A percentile compares a stretch with the other conserved stretches of the same genome.
Conservation (phyloP, 768 basidiomycete species). For the Guyanaporus albipodus region DNA sequence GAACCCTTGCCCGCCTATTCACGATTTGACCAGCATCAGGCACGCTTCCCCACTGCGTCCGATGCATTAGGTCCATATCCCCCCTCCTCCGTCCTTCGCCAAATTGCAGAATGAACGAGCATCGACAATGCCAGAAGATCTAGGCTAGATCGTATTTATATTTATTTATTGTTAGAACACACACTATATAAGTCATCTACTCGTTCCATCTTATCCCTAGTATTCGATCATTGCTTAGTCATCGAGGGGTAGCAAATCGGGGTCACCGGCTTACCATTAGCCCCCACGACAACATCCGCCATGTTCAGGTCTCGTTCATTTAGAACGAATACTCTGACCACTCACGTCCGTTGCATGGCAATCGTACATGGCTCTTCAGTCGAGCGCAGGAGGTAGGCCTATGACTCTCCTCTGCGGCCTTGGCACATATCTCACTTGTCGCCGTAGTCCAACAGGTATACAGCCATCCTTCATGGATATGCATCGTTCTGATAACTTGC, state of each 20-base stretch:
- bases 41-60: conserved; percentile 15
- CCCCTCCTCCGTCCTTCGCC: conserved; percentile 10
- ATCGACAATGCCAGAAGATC: no score
- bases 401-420: neutral
- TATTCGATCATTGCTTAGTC: conserved; percentile 15
- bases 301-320: conserved; percentile 33
- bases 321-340: conserved; percentile 17
- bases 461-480: neutral
- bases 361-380: conserved; percentile 39
- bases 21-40: conserved; percentile 23
- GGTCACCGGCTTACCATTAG: neutral
- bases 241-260: neutral
- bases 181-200: neutral
- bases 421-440: conserved; percentile 10
- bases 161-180: conserved; percentile 1
- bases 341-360: conserved; percentile 40
- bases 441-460: conserved; percentile 60
- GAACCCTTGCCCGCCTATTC: conserved; percentile 26
- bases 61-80: conserved; percentile 29
- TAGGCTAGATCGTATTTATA: conserved; percentile 8
- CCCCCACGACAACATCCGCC: neutral
- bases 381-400: conserved; percentile 42
- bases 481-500: conserved; percentile 17
- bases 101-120: conserved; percentile 1
- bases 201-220: neutral